Evolutionary conservation across 2,329 filamentous ascomycete species (phyloP).

Genomic region (Apiospora koreana): DNA sequence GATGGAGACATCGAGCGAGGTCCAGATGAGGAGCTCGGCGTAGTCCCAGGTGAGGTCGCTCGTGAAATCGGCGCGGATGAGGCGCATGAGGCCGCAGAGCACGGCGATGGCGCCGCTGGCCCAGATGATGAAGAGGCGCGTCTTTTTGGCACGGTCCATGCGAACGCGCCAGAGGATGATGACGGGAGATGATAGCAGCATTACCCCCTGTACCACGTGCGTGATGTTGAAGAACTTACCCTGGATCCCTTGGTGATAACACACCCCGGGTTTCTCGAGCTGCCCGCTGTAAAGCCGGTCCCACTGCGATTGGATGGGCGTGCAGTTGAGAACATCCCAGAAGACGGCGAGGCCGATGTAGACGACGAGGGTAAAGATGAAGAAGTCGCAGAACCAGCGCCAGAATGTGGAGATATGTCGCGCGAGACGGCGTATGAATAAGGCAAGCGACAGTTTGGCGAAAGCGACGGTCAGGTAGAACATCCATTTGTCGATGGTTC

Average conservation of each 20-base stretch:
- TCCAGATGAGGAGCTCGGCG: constrained; percentile 30
- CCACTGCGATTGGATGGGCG: constrained; percentile 27
- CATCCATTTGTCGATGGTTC: constrained; percentile 23
- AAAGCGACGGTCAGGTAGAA: constrained; percentile 34
- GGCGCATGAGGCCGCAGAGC: constrained; percentile 32
- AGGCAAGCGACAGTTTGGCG: constrained; percentile 37
- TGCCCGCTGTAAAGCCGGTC: constrained; percentile 27
- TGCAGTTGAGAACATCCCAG: constrained; percentile 32
- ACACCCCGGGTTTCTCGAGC: constrained; percentile 21
- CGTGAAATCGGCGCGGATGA: constrained; percentile 22
- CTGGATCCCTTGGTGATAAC: constrained; percentile 22
- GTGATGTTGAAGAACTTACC: constrained; percentile 29
- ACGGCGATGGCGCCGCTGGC: constrained; percentile 31
- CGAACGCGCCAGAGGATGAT: constrained; percentile 36
- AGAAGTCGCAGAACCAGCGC: constrained; percentile 32
- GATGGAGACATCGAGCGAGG: constrained; percentile 33
- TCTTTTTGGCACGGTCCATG: constrained; percentile 31
- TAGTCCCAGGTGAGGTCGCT: constrained; percentile 28
- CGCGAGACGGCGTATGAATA: constrained; percentile 38
- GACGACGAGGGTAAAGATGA: constrained; percentile 28
- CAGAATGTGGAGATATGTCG: constrained; percentile 29
- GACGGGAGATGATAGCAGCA: constrained; percentile 33
- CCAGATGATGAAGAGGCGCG: constrained; percentile 34
- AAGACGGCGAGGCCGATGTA: constrained; percentile 34
- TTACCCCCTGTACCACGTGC: constrained; percentile 36